Conservation (phyloP, 140 eudicot species). For the Stevia rebaudiana region DNA sequence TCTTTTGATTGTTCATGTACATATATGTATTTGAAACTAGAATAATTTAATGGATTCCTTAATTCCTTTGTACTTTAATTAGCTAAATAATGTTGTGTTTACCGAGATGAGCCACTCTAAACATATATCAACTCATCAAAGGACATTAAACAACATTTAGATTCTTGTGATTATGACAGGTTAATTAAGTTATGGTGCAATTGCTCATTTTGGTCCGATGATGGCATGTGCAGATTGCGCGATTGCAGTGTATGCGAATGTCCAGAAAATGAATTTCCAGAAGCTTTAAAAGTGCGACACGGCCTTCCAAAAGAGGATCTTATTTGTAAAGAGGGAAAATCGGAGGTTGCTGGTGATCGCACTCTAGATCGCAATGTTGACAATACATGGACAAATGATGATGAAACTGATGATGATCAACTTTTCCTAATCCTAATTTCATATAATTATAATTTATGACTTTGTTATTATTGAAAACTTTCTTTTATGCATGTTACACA, state of each 20-base stretch:
- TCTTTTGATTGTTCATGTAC: no score
- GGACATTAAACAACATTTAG: not conserved
- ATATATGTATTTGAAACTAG: no score
- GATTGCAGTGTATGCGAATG: slow-evolving; percentile 99
- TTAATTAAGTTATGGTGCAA: slow-evolving; percentile 96
- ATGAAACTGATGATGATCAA: slow-evolving; percentile 89
- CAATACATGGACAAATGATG: slow-evolving; percentile 96
- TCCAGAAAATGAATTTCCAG: slow-evolving; percentile 89
- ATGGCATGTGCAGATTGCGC: slow-evolving; percentile 90
- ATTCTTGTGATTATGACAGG: slow-evolving; percentile 39
- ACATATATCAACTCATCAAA: not conserved
- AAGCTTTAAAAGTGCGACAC: slow-evolving; percentile 50
- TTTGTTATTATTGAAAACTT: slow-evolving; percentile 1
- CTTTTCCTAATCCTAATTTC: no score
- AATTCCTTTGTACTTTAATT: no score
- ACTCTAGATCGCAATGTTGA: slow-evolving; percentile 77
- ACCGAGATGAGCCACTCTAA: not conserved
- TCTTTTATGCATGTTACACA: no score
- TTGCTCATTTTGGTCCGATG: slow-evolving; percentile 99
- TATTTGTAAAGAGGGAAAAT: slow-evolving; percentile 87
- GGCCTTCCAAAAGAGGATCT: slow-evolving; percentile 57
- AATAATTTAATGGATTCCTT: no score
- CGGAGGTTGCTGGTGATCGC: slow-evolving; percentile 88
- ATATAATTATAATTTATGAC: not conserved
- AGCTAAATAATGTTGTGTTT: no score